Evolutionary conservation across 352 stramenopile species (phyloP).

Genomic region (Phytophthora megakarya): DNA sequence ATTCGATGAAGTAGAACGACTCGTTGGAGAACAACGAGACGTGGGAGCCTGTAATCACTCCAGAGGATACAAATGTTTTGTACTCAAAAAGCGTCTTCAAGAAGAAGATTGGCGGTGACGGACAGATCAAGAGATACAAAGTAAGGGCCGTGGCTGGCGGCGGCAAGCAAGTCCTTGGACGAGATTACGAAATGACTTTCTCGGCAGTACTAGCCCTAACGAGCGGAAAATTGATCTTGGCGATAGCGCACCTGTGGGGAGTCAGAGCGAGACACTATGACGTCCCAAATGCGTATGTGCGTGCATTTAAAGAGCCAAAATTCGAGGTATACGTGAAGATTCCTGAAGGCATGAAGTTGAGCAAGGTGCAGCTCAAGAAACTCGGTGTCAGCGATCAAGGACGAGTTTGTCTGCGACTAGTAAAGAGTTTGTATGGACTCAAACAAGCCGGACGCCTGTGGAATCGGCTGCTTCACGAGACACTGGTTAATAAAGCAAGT

Average conservation of each 20-base stretch:
- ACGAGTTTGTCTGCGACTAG: not conserved
- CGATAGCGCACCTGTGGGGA: not conserved
- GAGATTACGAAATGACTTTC: not conserved
- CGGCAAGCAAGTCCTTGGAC: not conserved
- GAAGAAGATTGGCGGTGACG: not conserved
- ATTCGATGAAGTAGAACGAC: not conserved
- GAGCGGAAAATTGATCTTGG: not conserved
- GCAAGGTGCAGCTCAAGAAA: not conserved
- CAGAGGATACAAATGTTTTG: not conserved
- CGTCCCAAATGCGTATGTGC: not conserved
- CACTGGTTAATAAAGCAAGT: not conserved
- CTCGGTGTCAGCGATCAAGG: not conserved
- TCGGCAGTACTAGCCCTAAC: not conserved
- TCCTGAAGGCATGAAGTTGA: not conserved
- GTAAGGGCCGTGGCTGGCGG: not conserved
- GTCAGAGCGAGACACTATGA: not conserved
- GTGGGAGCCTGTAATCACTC: not conserved
- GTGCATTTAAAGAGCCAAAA: not conserved
- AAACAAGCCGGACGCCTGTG: conserved; percentile 1
- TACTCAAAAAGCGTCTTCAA: not conserved
- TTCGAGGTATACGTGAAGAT: not conserved
- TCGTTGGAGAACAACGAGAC: not conserved
- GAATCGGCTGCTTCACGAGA: not conserved
- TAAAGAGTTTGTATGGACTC: not conserved
- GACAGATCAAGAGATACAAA: not conserved